Conservation (phyloP, 2,329 filamentous ascomycete genomes). For the Colletotrichum euphorbiae region DNA sequence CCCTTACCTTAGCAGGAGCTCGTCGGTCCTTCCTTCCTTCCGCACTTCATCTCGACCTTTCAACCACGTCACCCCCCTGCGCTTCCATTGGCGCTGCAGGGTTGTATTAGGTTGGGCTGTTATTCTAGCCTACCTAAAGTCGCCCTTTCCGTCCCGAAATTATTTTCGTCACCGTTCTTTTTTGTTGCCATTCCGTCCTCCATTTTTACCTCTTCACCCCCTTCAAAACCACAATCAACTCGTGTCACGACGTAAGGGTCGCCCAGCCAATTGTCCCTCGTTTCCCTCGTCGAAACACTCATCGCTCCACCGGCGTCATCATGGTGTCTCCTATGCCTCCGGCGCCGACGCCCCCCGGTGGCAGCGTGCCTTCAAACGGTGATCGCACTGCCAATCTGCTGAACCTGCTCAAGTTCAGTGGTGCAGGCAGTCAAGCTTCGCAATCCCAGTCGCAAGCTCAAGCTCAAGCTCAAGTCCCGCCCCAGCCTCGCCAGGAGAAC, state of each 20-base stretch:
- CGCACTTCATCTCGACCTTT: background rate
- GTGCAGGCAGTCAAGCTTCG: conserved; percentile 45
- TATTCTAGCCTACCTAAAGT: conserved; percentile 38
- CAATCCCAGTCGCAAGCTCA: conserved; percentile 21
- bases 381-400: conserved; percentile 68
- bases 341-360: conserved; percentile 61
- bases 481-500: conserved; percentile 26
- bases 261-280: conserved; percentile 33
- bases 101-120: conserved; percentile 38
- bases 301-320: conserved; percentile 30
- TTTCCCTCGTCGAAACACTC: conserved; percentile 34
- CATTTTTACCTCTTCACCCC: background rate
- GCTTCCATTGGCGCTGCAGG: conserved; percentile 20
- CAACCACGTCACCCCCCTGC: conserved; percentile 39
- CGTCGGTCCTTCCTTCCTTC: conserved; percentile 2
- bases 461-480: conserved; percentile 9
- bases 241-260: conserved; percentile 37
- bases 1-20: background rate
- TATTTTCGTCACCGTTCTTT: conserved; percentile 30
- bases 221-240: conserved; percentile 13
- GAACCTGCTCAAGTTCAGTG: conserved; percentile 72
- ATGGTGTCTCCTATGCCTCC: conserved; percentile 58
- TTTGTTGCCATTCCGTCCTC: conserved; percentile 2
- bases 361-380: conserved; percentile 50
- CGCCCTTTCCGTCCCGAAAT: conserved; percentile 38